phyloP scores from a whole-genome alignment of 495 filamentous ascomycete species.

The Hyphodiscus hymeniophilus region DNA sequence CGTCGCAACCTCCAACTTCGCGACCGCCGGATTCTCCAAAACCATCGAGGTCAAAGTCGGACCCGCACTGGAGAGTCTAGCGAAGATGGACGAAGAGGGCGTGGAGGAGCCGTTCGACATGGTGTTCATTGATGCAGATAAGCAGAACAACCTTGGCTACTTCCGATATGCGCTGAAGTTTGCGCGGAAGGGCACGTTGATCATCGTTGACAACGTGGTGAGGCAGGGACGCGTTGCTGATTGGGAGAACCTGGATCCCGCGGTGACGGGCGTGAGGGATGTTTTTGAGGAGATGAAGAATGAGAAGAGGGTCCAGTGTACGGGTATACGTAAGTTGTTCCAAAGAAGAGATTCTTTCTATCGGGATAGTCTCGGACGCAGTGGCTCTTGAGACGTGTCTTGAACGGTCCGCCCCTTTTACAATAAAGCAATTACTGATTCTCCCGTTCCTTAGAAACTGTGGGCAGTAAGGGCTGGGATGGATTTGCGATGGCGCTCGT shows the following conservation, averaged over 20 bases:
- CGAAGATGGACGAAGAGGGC: slow-evolving; percentile 6
- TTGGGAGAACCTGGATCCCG: background rate
- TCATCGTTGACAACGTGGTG: slow-evolving; percentile 17
- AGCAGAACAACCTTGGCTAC: slow-evolving; percentile 13
- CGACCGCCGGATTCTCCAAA: slow-evolving; percentile 10
- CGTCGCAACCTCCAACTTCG: slow-evolving; percentile 12
- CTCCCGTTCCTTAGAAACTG: too few species aligned
- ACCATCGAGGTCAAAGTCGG: slow-evolving; percentile 13
- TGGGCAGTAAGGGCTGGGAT: slow-evolving; percentile 17
- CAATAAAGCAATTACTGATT: too few species aligned
- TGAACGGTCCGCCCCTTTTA: too few species aligned
- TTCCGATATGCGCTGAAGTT: slow-evolving; percentile 6
- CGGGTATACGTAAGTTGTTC: too few species aligned
- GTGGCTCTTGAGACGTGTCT: too few species aligned
- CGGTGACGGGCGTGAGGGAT: slow-evolving; percentile 4
- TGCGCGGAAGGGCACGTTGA: slow-evolving; percentile 5
- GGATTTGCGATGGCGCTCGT: slow-evolving; percentile 13
- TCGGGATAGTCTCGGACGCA: too few species aligned
- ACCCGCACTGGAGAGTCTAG: slow-evolving; percentile 7
- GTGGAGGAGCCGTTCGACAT: slow-evolving; percentile 10
- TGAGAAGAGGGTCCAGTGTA: slow-evolving; percentile 15
- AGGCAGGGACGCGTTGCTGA: slow-evolving; percentile 3
- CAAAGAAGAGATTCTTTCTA: too few species aligned
- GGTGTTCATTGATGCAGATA: slow-evolving; percentile 20
- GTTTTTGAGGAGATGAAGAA: slow-evolving; percentile 12